Conservation (phyloP, 805 yeast genomes). For the Sugiyamaella americana region DNA sequence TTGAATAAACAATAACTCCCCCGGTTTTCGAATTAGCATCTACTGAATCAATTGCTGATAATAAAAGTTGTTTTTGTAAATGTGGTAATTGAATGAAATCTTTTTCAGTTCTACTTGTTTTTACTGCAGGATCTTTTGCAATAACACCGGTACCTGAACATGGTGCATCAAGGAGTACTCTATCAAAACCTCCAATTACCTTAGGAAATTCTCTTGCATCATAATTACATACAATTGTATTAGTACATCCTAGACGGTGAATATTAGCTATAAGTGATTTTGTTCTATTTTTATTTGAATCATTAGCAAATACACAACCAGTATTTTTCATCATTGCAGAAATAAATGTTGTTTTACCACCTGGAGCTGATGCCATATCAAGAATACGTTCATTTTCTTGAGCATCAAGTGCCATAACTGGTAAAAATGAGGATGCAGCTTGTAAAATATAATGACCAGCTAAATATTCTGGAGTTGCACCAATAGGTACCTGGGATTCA, state of each 20-base stretch:
- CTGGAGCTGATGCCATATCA: constrained; percentile 99
- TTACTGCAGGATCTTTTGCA: constrained; percentile 93
- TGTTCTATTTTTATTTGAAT: constrained; percentile 92
- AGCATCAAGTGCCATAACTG: constrained; percentile 97
- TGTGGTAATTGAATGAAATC: constrained; percentile 97
- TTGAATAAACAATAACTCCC: constrained; percentile 91
- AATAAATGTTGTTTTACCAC: constrained; percentile 94
- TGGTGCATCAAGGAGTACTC: constrained; percentile 94
- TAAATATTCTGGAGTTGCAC: constrained; percentile 98
- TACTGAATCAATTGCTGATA: constrained; percentile 95
- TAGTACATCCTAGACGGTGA: constrained; percentile 93
- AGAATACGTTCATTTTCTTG: constrained; percentile 91
- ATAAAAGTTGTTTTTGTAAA: constrained; percentile 84
- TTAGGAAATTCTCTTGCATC: constrained; percentile 98
- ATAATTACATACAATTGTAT: constrained; percentile 93
- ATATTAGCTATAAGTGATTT: constrained; percentile 95
- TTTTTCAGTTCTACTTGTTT: constrained; percentile 87
- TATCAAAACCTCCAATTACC: constrained; percentile 96
- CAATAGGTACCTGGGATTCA: constrained; percentile 98
- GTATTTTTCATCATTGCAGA: constrained; percentile 97
- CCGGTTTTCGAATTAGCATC: constrained; percentile 90
- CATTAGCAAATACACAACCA: constrained; percentile 96
- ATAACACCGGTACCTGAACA: constrained; percentile 99
- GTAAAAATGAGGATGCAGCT: constrained; percentile 97
- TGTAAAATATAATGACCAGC: constrained; percentile 97